Evolutionary conservation across 352 stramenopile species (phyloP).

Genomic region (Pythium dissimile): DNA sequence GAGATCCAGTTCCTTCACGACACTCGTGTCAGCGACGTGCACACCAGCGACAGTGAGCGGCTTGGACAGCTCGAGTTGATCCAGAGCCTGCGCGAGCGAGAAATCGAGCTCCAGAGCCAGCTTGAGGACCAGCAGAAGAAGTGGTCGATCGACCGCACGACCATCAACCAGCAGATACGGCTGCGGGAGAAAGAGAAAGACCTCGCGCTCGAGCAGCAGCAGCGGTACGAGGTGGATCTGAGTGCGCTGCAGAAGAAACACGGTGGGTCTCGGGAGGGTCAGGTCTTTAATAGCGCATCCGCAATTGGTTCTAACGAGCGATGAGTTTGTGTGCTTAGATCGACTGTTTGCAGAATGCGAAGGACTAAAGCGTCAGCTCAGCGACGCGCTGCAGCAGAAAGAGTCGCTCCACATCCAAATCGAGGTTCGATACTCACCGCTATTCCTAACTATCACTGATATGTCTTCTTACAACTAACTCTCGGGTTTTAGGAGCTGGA

Average conservation of each 20-base stretch:
- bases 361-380: slow-evolving; percentile 15
- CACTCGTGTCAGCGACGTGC: slow-evolving; percentile 41
- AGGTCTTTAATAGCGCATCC: background rate
- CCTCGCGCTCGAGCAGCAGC: slow-evolving; percentile 32
- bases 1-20: slow-evolving; percentile 59
- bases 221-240: slow-evolving; percentile 20
- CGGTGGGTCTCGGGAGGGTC: slow-evolving; percentile 26
- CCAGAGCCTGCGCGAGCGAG: slow-evolving; percentile 39
- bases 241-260: slow-evolving; percentile 27
- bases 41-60: slow-evolving; percentile 52
- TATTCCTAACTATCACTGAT: background rate
- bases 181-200: slow-evolving; percentile 57
- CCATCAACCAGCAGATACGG: slow-evolving; percentile 44
- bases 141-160: slow-evolving; percentile 43
- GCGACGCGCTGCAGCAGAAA: background rate
- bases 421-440: slow-evolving; percentile 6
- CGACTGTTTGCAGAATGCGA: slow-evolving; percentile 20
- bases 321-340: slow-evolving; percentile 8
- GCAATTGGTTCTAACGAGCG: background rate
- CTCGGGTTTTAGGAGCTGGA: slow-evolving; percentile 38
- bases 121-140: slow-evolving; percentile 62
- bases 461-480: background rate
- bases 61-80: slow-evolving; percentile 57
- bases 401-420: slow-evolving; percentile 9
- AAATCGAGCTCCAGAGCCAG: slow-evolving; percentile 48